These are phyloP conservation scores for Coemansia sp. DNA, from an alignment of 192 early-diverging fungal genomes.

Conservation along the genomic window DNA sequence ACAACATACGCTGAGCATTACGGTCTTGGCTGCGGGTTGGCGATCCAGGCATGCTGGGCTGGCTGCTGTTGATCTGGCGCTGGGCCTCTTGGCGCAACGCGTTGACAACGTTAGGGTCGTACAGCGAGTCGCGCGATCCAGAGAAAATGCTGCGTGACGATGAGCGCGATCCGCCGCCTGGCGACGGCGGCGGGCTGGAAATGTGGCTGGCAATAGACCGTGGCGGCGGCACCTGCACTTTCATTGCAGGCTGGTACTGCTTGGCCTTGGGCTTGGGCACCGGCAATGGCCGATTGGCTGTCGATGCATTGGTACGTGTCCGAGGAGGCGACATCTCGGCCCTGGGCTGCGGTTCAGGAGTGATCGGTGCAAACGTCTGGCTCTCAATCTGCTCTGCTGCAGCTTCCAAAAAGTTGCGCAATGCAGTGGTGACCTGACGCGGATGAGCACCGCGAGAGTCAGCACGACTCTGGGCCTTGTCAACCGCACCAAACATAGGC, in stretches of 20 bases:
- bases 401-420: slow-evolving; percentile 53
- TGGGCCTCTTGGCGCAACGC: slow-evolving; percentile 52
- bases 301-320: background rate
- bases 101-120: slow-evolving; percentile 51
- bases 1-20: slow-evolving; percentile 19
- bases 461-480: slow-evolving; percentile 7
- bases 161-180: slow-evolving; percentile 7
- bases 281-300: slow-evolving; percentile 21
- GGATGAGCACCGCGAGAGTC: slow-evolving; percentile 11
- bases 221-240: slow-evolving; percentile 8
- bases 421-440: slow-evolving; percentile 37
- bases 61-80: slow-evolving; percentile 53
- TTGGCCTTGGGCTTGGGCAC: slow-evolving; percentile 18
- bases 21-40: slow-evolving; percentile 6
- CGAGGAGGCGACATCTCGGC: slow-evolving; percentile 3
- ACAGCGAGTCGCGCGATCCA: slow-evolving; percentile 42
- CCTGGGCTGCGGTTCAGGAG: slow-evolving; percentile 17
- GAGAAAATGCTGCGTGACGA: slow-evolving; percentile 48
- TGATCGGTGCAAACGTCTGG: slow-evolving; percentile 27
- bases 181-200: slow-evolving; percentile 22
- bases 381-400: slow-evolving; percentile 55
- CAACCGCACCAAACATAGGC: slow-evolving; percentile 20
- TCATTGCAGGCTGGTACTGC: background rate
- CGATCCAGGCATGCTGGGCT: slow-evolving; percentile 23
- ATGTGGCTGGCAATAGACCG: slow-evolving; percentile 7